These are phyloP conservation scores for Lepidium sativum DNA, from an alignment of 345 rosid genomes.

Conservation along the genomic window DNA sequence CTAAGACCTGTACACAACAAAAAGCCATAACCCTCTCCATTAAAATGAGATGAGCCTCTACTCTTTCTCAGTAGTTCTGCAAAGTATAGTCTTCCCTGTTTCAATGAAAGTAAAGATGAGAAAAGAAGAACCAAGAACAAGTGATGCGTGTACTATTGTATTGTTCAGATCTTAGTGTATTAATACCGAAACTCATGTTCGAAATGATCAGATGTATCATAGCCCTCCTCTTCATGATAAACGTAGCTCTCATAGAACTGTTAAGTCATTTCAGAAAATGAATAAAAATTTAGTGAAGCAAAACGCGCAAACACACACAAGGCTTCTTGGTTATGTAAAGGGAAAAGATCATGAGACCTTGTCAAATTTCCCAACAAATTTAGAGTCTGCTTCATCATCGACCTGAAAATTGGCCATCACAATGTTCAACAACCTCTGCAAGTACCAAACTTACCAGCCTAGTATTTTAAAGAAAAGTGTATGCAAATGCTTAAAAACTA, in stretches of 20 bases:
- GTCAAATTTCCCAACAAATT: slow-evolving; percentile 22
- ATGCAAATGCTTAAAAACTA: background rate
- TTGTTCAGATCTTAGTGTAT: background rate
- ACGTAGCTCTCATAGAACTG: slow-evolving; percentile 16
- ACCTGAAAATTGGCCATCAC: slow-evolving; percentile 16
- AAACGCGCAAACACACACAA: background rate
- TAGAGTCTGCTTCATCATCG: slow-evolving; percentile 38
- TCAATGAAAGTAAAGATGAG: slow-evolving; percentile 9
- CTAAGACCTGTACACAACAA: background rate
- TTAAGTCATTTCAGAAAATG: slow-evolving; percentile 6
- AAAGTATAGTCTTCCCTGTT: slow-evolving; percentile 20
- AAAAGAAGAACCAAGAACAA: background rate
- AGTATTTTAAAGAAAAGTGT: background rate
- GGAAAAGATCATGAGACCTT: slow-evolving; percentile 13
- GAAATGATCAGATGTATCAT: slow-evolving; percentile 13
- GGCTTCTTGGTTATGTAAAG: background rate
- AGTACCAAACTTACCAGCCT: background rate
- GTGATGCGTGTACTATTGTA: background rate
- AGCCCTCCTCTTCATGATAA: slow-evolving; percentile 7
- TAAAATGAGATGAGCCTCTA: background rate
- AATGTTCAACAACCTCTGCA: slow-evolving; percentile 1
- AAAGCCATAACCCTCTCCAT: background rate
- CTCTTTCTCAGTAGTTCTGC: background rate
- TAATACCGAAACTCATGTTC: slow-evolving; percentile 14
- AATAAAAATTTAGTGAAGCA: background rate